Evolutionary conservation across 495 filamentous ascomycete genomes (phyloP).

Genomic region (Xylaria venustula): DNA sequence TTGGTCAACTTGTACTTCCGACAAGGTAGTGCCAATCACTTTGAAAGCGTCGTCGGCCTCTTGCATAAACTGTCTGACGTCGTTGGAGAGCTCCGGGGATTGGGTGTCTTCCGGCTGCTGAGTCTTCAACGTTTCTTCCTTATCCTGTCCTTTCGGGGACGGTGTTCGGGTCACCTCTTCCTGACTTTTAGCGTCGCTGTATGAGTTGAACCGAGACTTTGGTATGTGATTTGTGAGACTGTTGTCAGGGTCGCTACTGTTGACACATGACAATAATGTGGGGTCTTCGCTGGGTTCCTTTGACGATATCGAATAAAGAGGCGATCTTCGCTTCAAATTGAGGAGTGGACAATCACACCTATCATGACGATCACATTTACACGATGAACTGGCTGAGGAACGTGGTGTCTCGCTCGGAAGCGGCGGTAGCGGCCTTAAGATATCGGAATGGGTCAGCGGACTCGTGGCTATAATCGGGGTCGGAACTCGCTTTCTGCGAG

Average conservation of each 20-base stretch:
- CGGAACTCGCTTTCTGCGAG: slow-evolving; percentile 26
- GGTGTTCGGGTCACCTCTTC: background rate
- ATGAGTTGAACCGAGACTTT: slow-evolving; percentile 7
- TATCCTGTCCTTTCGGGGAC: slow-evolving; percentile 15
- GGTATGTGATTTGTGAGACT: slow-evolving; percentile 3
- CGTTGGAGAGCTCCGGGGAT: slow-evolving; percentile 21
- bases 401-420: slow-evolving; percentile 42
- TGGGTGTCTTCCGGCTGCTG: slow-evolving; percentile 16
- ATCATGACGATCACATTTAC: slow-evolving; percentile 38
- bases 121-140: slow-evolving; percentile 24
- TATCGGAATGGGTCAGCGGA: slow-evolving; percentile 42
- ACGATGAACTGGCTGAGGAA: slow-evolving; percentile 49
- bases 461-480: slow-evolving; percentile 38
- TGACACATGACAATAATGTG: slow-evolving; percentile 23
- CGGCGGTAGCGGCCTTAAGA: slow-evolving; percentile 37
- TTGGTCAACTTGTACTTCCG: slow-evolving; percentile 28
- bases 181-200: background rate
- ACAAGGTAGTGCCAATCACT: slow-evolving; percentile 31
- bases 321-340: slow-evolving; percentile 24
- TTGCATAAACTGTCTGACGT: slow-evolving; percentile 43
- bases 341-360: slow-evolving; percentile 19
- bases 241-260: slow-evolving; percentile 23
- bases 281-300: slow-evolving; percentile 26
- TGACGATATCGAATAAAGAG: slow-evolving; percentile 27
- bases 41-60: slow-evolving; percentile 47